Evolutionary conservation across 768 basidiomycete species (phyloP), one percentile per base, ranked within the genome.

Genomic region (Lyophyllum shimeji): DNA sequence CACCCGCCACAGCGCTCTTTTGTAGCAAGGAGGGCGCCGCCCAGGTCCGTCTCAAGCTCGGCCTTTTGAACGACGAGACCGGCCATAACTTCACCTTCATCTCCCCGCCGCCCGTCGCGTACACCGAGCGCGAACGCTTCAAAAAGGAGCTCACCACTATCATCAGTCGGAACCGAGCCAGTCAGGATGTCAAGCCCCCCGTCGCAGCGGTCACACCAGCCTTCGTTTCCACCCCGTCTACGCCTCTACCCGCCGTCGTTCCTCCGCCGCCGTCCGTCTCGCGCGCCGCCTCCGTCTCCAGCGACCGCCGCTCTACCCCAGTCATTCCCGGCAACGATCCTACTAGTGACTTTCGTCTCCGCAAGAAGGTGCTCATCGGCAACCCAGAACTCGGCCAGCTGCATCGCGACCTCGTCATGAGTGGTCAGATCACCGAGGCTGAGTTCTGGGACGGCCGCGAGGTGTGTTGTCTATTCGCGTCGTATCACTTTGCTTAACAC

Each of bases 361-460:
- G 91, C 47, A 92, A 91, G 69, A 83, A 84, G 53, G 90, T 97
- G 1, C 78, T 98, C 23, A 67, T 91, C 65, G 82, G 82, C 67
- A 87, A 88, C 59, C 82, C 89, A 1, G 91, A 93, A 55, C 78
- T 98, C 52, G 86, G 85, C 18, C 70, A 82, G 11, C 75, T 99
- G 43, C 95, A 98, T 69, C 84, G 86, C 37, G 92, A 96, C 47
- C 82, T 98, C 57, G 97, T 98, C 45, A 84, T 92, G 71, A 78
- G 77, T 25, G 85, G 87, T 9, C 87, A 91, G 60, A 89, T 99
- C 27, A 89, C 88, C 1, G 95, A 98, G 70, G 82, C 84, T 0
- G 97, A 99, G 62, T 99, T 98, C 69, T 98, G 97, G 97, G 94
- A 95, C 58, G 93, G 94, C 29, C 80, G 97, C 66, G 90, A 97